Base-by-base conservation (phyloP, 2,329 filamentous ascomycete species). In the Zasmidium angulare region DNA sequence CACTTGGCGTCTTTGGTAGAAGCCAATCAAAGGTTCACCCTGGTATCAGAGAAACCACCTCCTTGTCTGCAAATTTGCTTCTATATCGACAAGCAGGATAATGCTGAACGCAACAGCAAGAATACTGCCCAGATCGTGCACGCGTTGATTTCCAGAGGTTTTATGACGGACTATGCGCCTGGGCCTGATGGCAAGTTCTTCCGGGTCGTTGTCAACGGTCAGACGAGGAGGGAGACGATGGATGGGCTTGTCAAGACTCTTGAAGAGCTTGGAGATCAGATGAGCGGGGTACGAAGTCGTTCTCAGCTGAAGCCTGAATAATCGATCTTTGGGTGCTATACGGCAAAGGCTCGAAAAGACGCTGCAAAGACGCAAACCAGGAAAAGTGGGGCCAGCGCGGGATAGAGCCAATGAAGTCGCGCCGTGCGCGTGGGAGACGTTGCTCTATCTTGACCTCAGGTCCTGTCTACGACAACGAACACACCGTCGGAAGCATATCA, bases 1-100 rank as follows among this genome's bases (percentile, higher is more conserved):
- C 82, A 90, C 66, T 80, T 98, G n/a, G 85, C 88, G 0, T 71
- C 71, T 0, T 74, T 87, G 0, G 71, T 97, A 1, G 75, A 79
- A 3, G 50, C 77, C 14, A 80, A 81, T 46, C 72, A 77, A 0
- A 79, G 90, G 66, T 89, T 98, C 67, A 77, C 84, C 19, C 80
- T 96, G 17, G 84, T 96, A 2, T 90, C 86, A 11, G 81, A 85
- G 57, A 88, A 89, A 68, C 90, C 91, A 23, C 88, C 93, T 50
- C 90, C 91, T 0, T 98, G 93, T 76, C 78, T 96, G 72, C 95
- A 98, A 77, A 89, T 98, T 21, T 97, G 93, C 79, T 98, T 98
- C 75, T 96, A 96, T 74, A 92, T 90, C 69, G 85, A 85, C 0
- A 79, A 79, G 1, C 84, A 86, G 1, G 68, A 74, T 17, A 58